Percentiles rank a stretch among this genome's conserved stretches.
Evolutionary conservation across 306 rosid genomes (phyloP).

Genomic region (Biancaea sappan): DNA sequence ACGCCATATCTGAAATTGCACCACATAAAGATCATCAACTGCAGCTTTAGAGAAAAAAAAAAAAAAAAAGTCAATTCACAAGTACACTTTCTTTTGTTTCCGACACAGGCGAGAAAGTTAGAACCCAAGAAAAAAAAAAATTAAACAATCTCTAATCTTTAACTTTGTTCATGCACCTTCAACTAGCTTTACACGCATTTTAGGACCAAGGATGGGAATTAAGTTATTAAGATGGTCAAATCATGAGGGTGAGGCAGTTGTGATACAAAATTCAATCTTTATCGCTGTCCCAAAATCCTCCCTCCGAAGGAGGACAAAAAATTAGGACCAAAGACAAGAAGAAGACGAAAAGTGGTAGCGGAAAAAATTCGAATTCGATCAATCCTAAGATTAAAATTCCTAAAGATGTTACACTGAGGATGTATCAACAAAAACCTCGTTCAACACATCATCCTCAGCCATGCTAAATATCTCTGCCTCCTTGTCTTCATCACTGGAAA

Average conservation of each 20-base stretch:
- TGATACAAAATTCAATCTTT: constrained; percentile 52
- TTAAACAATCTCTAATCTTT: constrained; percentile 39
- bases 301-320: constrained; percentile 19
- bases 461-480: constrained; percentile 51
- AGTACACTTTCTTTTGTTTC: background rate
- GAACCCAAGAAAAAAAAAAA: constrained; percentile 54
- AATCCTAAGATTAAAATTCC: constrained; percentile 44
- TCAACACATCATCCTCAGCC: constrained; percentile 60
- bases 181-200: constrained; percentile 44
- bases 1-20: background rate
- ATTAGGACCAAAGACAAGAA: constrained; percentile 36
- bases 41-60: constrained; percentile 12
- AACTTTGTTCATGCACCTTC: constrained; percentile 30
- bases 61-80: background rate
- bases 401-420: constrained; percentile 52
- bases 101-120: constrained; percentile 10
- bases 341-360: constrained; percentile 34
- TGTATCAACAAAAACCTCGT: constrained; percentile 59
- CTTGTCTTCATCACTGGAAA: constrained; percentile 52
- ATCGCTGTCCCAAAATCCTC: constrained; percentile 45
- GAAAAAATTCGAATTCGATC: constrained; percentile 71
- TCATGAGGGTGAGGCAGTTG: constrained; percentile 37
- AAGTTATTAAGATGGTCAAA: constrained; percentile 39
- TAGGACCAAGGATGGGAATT: constrained; percentile 33
- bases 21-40: background rate